Conservation (phyloP, 768 basidiomycete species). For the Psilocybe sp. region DNA sequence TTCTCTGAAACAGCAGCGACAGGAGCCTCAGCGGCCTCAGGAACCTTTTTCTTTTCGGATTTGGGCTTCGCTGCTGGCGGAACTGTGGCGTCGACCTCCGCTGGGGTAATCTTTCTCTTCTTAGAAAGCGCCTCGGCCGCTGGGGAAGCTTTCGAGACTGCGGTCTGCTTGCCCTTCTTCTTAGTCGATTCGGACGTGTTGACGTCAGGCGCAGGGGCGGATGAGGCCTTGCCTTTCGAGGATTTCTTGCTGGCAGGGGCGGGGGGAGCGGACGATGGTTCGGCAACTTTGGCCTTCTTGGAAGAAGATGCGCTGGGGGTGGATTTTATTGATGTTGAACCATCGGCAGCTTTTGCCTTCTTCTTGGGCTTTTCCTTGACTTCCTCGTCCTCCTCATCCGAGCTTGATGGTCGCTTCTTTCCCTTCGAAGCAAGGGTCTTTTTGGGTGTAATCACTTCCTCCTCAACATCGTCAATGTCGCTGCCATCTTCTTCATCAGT, state of each 20-base stretch:
- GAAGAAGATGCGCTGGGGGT: background rate
- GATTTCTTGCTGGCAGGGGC: conserved; percentile 16
- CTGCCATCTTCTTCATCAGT: conserved; percentile 23
- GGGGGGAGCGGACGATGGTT: conserved; percentile 10
- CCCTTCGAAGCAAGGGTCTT: conserved; percentile 20
- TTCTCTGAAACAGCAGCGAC: conserved; percentile 13
- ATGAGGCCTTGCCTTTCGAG: conserved; percentile 13
- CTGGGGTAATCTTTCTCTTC: conserved; percentile 12
- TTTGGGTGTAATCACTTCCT: conserved; percentile 19
- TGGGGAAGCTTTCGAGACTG: background rate
- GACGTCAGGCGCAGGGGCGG: conserved; percentile 3
- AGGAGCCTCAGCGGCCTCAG: conserved; percentile 6
- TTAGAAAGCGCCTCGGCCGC: conserved; percentile 12
- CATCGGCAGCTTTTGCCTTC: conserved; percentile 33
- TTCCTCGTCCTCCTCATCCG: conserved; percentile 31
- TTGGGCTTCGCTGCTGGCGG: conserved; percentile 12
- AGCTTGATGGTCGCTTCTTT: conserved; percentile 34
- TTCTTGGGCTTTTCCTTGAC: conserved; percentile 42
- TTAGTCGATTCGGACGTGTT: conserved; percentile 9
- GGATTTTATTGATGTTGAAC: conserved; percentile 11
- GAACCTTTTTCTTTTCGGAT: conserved; percentile 14
- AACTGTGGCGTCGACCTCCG: conserved; percentile 2
- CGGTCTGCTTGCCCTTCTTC: conserved; percentile 9
- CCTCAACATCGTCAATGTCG: conserved; percentile 17
- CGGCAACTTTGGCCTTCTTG: conserved; percentile 17